Base-by-base conservation (phyloP, 345 rosid genomes). In the Populus nigra region DNA sequence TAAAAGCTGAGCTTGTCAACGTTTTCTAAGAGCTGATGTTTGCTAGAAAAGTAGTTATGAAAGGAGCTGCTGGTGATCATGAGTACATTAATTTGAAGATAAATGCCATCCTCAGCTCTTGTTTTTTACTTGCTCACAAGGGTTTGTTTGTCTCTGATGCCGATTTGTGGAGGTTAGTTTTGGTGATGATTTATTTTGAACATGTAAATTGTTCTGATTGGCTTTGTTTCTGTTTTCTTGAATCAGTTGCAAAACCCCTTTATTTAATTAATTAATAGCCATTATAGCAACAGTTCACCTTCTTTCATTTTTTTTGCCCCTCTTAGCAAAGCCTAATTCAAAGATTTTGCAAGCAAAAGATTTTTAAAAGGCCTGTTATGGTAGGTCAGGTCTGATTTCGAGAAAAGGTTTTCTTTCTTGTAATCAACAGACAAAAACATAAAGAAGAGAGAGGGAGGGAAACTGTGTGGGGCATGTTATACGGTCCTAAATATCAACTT, bases 401-500 rank as follows among this genome's bases (percentile, higher is more conserved):
- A 53, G 59, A 53, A 2, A 20, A 20, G 59, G n/a, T 53, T 53
- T 20, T 20, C 59, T 53, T 59, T 10, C 65, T 23, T 9, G 25
- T 59, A 10, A 23, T 55, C 62, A n/a, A 59, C 29, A 3, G 49
- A 43, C 47, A 43, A 43, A 43, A 43, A 43, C 47, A 5, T 57
- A 67, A 17, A 22, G 73, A 31, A 3, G 29, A 3, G 39, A 27
- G 76, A 72, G 74, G 45, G 57, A 3, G 53, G 17, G 71, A 23
- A 20, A 23, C 33, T 2, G 43, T 7, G 77, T 36, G 73, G 59
- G 76, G 72, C 57, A 35, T 69, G 70, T n/a, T 59, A 41, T 63
- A 45, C 66, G 72, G 83, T 63, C 85, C 83, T 74, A 62, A 62
- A 81, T 78, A 71, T 74, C 75, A 43, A 86, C 87, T 76, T 73